phyloP scores from a whole-genome alignment of 2,329 filamentous ascomycete genomes.

The Aureobasidium zeae region DNA sequence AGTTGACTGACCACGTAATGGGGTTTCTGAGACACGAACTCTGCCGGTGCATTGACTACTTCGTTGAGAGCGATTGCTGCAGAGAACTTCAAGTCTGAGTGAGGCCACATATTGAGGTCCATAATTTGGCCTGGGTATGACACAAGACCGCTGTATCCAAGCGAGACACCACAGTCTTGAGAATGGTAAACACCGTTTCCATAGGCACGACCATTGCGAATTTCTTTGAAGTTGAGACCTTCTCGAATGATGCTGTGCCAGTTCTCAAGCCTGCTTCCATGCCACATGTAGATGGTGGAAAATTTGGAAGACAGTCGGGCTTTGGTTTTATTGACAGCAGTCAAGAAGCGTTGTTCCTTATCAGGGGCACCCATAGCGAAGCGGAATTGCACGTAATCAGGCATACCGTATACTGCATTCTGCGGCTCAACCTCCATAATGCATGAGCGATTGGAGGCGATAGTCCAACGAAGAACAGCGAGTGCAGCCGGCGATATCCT shows the following conservation, averaged over 20 bases:
- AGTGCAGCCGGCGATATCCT: constrained; percentile 56
- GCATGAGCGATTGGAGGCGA: constrained; percentile 80
- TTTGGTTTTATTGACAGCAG: constrained; percentile 46
- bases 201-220: constrained; percentile 56
- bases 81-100: constrained; percentile 53
- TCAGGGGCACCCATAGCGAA: constrained; percentile 84
- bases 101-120: constrained; percentile 46
- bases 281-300: constrained; percentile 77
- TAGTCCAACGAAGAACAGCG: constrained; percentile 71
- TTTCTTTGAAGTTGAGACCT: constrained; percentile 63
- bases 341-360: constrained; percentile 67
- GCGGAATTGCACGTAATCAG: constrained; percentile 67
- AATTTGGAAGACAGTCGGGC: constrained; percentile 35
- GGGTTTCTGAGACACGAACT: constrained; percentile 49
- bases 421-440: constrained; percentile 61
- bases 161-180: constrained; percentile 47
- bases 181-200: constrained; percentile 82
- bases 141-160: constrained; percentile 36
- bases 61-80: constrained; percentile 69
- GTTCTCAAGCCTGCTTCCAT: constrained; percentile 66
- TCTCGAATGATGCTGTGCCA: constrained; percentile 87
- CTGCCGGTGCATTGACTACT: constrained; percentile 61
- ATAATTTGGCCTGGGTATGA: neutral
- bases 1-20: constrained; percentile 64
- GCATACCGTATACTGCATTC: constrained; percentile 51